A percentile compares a stretch with the other conserved stretches of the same genome.
phyloP scores from a whole-genome alignment of 2,329 filamentous ascomycete species.

The Colletotrichum sp. region DNA sequence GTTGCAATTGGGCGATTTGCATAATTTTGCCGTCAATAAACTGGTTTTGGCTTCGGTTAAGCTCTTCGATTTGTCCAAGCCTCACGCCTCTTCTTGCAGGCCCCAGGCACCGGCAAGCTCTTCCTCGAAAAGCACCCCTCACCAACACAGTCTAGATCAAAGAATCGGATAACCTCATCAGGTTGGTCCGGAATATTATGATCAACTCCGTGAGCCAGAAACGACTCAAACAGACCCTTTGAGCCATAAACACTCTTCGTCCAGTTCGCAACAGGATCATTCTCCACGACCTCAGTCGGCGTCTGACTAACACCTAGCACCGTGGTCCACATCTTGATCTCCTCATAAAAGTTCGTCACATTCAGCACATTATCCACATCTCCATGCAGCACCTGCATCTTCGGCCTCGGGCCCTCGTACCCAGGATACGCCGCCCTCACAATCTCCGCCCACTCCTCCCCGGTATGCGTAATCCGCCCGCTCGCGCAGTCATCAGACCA shows the following conservation, averaged over 20 bases:
- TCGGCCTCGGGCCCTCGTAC: slow-evolving; percentile 56
- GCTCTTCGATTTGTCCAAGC: no score
- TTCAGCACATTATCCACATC: slow-evolving; percentile 54
- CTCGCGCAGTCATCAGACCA: slow-evolving; percentile 60
- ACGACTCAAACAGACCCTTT: slow-evolving; percentile 20
- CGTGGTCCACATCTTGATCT: slow-evolving; percentile 58
- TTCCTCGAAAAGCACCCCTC: slow-evolving; percentile 23
- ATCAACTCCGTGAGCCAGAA: slow-evolving; percentile 18
- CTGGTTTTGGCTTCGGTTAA: no score
- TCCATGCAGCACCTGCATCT: slow-evolving; percentile 64
- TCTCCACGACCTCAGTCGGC: slow-evolving; percentile 4
- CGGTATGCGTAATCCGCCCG: slow-evolving; percentile 45
- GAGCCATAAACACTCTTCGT: slow-evolving; percentile 24
- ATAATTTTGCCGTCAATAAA: no score
- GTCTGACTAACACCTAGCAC: slow-evolving; percentile 26
- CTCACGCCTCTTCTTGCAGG: background rate
- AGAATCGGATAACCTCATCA: slow-evolving; percentile 24
- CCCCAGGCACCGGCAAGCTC: background rate
- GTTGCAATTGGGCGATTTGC: no score
- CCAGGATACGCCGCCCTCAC: slow-evolving; percentile 51
- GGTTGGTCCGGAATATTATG: slow-evolving; percentile 23
- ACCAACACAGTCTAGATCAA: slow-evolving; percentile 21
- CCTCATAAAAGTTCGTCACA: slow-evolving; percentile 59
- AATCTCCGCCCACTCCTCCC: slow-evolving; percentile 36
- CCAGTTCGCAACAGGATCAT: slow-evolving; percentile 12